phyloP scores from a whole-genome alignment of 192 early-diverging fungal genomes.

The Gamsiella multidivaricata region DNA sequence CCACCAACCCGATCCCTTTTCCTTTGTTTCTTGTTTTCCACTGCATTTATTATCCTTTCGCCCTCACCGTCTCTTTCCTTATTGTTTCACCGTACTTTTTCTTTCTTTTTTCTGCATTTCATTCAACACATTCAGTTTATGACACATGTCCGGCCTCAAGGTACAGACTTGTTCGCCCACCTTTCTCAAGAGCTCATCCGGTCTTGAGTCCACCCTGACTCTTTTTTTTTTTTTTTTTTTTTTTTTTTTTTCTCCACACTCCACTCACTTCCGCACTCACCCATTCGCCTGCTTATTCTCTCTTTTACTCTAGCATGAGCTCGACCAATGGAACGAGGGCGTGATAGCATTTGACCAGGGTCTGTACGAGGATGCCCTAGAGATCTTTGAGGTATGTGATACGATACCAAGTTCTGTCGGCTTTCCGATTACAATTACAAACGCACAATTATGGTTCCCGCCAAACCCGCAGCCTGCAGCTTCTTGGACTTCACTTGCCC shows the following conservation, averaged over 20 bases:
- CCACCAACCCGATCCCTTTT: neutral
- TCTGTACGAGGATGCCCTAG: conserved; percentile 75
- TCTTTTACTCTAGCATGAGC: conserved; percentile 29
- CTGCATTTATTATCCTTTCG: neutral
- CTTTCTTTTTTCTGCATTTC: neutral
- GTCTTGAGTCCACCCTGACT: too few relatives aligned
- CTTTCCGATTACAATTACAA: too few relatives aligned
- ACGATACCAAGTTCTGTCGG: too few relatives aligned
- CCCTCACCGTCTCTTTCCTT: conserved; percentile 1
- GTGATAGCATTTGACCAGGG: conserved; percentile 80
- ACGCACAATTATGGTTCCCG: too few relatives aligned
- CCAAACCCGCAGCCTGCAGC: too few relatives aligned
- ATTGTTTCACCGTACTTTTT: neutral
- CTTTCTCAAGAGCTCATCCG: too few relatives aligned
- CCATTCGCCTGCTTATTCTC: neutral
- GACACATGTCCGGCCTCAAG: conserved; percentile 39
- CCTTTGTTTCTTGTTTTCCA: neutral
- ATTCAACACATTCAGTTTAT: neutral
- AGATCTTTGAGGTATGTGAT: conserved; percentile 72
- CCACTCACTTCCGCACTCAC: neutral
- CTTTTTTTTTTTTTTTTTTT: neutral
- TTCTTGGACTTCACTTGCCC: too few relatives aligned
- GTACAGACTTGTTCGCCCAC: conserved; percentile 13
- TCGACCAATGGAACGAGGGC: conserved; percentile 65
- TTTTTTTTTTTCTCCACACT: neutral